Evolutionary conservation across 1,139 yeast genomes (phyloP).

Genomic region (Suhomyces yuchorum): DNA sequence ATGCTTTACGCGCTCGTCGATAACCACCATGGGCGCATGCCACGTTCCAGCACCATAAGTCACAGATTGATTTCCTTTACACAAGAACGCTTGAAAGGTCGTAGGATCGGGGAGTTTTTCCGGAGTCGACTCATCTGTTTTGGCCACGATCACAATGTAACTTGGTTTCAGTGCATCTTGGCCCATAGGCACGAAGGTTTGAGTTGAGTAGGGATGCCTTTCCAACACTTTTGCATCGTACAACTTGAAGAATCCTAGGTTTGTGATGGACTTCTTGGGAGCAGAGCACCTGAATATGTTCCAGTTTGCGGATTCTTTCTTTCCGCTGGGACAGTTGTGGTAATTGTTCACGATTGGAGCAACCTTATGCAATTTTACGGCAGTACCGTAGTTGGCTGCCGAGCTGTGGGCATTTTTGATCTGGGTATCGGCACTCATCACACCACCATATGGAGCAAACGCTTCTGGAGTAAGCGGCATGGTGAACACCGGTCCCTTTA

Average conservation of each 20-base stretch:
- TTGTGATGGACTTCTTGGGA: conserved; percentile 58
- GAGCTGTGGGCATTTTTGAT: conserved; percentile 33
- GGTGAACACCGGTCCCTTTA: conserved; percentile 31
- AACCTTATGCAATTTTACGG: conserved; percentile 72
- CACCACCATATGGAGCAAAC: conserved; percentile 48
- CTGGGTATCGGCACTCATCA: conserved; percentile 50
- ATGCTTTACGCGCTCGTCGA: conserved; percentile 49
- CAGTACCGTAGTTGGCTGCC: conserved; percentile 92
- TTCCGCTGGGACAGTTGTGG: conserved; percentile 47
- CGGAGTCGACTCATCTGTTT: conserved; percentile 42
- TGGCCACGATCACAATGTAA: conserved; percentile 82
- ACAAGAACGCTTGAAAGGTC: conserved; percentile 65
- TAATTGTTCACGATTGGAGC: conserved; percentile 65
- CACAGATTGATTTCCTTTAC: conserved; percentile 83
- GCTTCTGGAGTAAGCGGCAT: conserved; percentile 44
- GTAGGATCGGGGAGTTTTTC: conserved; percentile 60
- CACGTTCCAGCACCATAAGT: conserved; percentile 74
- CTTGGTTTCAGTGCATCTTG: conserved; percentile 50
- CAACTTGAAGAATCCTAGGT: conserved; percentile 22
- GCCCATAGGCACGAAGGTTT: conserved; percentile 90
- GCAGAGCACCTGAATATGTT: conserved; percentile 83
- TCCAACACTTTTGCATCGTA: conserved; percentile 76
- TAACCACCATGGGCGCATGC: conserved; percentile 95
- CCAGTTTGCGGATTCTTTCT: conserved; percentile 63
- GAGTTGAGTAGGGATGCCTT: conserved; percentile 89